Percentiles rank a stretch among this genome's conserved stretches.
phyloP scores from a whole-genome alignment of 1,284 basidiomycete species.

The Ustilago shanxiensis region DNA sequence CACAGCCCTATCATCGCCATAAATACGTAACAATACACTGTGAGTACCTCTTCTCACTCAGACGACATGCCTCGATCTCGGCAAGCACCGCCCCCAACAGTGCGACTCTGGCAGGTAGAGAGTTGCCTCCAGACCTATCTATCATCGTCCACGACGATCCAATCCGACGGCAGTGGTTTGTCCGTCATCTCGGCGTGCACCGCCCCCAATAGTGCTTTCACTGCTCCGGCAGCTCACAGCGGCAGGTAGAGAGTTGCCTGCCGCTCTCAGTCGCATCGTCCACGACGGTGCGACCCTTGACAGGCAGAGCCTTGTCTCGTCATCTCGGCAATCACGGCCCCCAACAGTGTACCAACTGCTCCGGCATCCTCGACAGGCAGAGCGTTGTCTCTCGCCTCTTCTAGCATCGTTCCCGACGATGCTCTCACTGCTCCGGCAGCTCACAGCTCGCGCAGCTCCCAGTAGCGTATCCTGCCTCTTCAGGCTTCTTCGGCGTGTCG shows the following conservation, averaged over 20 bases:
- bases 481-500: background rate
- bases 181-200: background rate
- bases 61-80: background rate
- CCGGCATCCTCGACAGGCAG: too few species aligned
- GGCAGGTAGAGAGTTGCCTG: too few species aligned
- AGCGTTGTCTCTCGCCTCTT: too few species aligned
- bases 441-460: background rate
- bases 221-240: background rate
- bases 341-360: background rate
- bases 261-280: background rate
- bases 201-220: background rate
- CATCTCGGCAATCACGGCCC: background rate
- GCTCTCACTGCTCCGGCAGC: background rate
- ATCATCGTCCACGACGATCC: too few species aligned
- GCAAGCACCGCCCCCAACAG: background rate
- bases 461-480: background rate
- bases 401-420: too few species aligned
- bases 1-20: background rate
- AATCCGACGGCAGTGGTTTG: too few species aligned
- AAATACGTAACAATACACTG: background rate
- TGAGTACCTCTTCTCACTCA: background rate
- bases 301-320: too few species aligned
- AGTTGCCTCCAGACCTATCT: too few species aligned
- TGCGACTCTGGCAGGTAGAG: too few species aligned
- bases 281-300: too few species aligned